These are phyloP conservation scores for Ulmus americana DNA, from an alignment of 331 rosid genomes.

Conservation along the genomic window DNA sequence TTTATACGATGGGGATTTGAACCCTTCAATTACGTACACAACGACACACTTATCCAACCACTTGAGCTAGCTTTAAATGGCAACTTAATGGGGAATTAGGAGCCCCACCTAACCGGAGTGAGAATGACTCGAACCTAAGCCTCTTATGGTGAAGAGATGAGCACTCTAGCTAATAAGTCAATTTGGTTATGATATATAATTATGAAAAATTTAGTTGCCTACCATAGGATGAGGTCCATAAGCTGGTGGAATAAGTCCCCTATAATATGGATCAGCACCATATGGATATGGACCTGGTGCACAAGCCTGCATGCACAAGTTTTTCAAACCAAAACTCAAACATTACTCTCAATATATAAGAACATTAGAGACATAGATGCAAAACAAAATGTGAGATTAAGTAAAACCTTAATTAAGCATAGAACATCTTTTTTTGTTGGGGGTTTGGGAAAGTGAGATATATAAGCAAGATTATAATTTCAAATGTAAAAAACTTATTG, in stretches of 20 bases:
- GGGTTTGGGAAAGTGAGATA: background rate
- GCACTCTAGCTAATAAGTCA: too few relatives aligned
- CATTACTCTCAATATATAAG: background rate
- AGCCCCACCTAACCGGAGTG: too few relatives aligned
- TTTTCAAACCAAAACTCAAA: background rate
- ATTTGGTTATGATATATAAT: background rate
- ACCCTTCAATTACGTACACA: too few relatives aligned
- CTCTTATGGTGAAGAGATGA: too few relatives aligned
- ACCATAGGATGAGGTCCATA: constrained; percentile 27
- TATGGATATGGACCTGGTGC: constrained; percentile 19
- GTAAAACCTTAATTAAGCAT: background rate
- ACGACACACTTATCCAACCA: too few relatives aligned
- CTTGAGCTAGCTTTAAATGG: too few relatives aligned
- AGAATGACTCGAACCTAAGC: too few relatives aligned
- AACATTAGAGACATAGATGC: background rate
- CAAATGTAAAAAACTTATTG: background rate
- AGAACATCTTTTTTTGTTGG: background rate
- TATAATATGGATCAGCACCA: constrained; percentile 21
- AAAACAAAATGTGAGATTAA: background rate
- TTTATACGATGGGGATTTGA: too few relatives aligned
- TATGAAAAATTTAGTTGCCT: background rate
- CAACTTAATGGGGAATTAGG: too few relatives aligned
- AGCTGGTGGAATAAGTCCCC: constrained; percentile 15
- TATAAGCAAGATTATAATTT: background rate
- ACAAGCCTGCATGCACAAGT: constrained; percentile 24